These are phyloP conservation scores for Pseudogymnoascus sp. DNA, from an alignment of 2,329 filamentous ascomycete species.

Conservation along the genomic window DNA sequence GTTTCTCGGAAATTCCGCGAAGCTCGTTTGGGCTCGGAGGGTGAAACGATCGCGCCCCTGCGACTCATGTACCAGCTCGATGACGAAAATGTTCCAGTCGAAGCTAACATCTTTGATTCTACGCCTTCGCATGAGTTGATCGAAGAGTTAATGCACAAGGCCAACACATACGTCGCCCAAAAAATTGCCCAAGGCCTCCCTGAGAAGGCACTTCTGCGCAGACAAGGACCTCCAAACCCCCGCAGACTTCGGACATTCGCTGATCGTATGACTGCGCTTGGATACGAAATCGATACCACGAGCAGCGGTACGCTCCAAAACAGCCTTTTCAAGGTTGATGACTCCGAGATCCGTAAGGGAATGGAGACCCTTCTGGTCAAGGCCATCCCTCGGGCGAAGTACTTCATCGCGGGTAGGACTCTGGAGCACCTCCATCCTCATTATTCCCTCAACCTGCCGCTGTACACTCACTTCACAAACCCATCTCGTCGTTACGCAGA, in stretches of 20 bases:
- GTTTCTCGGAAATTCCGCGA: constrained; percentile 88
- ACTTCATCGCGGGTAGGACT: constrained; percentile 77
- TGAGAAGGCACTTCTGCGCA: constrained; percentile 85
- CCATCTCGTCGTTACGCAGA: constrained; percentile 92
- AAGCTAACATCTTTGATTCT: constrained; percentile 92
- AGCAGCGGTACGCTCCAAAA: constrained; percentile 90
- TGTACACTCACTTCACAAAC: constrained; percentile 97
- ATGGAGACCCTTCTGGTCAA: constrained; percentile 96
- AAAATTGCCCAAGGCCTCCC: constrained; percentile 71
- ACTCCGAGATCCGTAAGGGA: constrained; percentile 83
- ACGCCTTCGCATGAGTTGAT: constrained; percentile 84
- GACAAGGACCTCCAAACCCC: constrained; percentile 76
- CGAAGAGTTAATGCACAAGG: constrained; percentile 90
- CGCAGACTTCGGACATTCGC: constrained; percentile 84
- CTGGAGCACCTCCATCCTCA: constrained; percentile 72
- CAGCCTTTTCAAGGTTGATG: constrained; percentile 88
- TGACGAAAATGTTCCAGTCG: constrained; percentile 95
- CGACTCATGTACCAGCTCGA: constrained; percentile 89
- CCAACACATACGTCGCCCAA: constrained; percentile 81
- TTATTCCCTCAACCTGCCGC: constrained; percentile 82
- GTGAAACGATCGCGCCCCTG: constrained; percentile 72
- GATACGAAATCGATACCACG: constrained; percentile 79
- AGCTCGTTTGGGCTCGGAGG: constrained; percentile 70
- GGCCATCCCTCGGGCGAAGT: constrained; percentile 93
- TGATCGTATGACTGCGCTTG: constrained; percentile 85